Evolutionary conservation across 116 monocot species (phyloP), one percentile per base, ranked within the genome.

Genomic region (Posidonia oceanica): DNA sequence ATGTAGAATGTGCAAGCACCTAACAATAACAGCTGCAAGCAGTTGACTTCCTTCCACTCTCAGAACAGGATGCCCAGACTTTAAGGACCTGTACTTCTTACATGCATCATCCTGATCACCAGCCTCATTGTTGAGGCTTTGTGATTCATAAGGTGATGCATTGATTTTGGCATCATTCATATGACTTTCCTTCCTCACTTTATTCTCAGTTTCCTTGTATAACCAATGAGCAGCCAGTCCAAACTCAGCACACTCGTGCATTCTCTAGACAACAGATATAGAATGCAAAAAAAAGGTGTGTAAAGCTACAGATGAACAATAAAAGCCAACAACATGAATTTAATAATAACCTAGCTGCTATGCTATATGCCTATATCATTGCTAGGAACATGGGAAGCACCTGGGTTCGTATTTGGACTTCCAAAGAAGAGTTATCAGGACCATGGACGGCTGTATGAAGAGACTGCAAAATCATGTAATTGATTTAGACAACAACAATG

Each of bases 151-250:
- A 22, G 82, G 69, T 59, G 90, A 75, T 52, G 68, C 6, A 52
- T 64, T 61, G 36, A 76, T 74, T 69, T 79, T 82, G 51, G 83
- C 69, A 74, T 75, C 81, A 70, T 77, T 36, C 23, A 59, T 58
- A 21, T 17, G 44, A 61, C 67, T 75, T 44, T 59, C 7, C 57
- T 65, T 38, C 38, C 72, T 81, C 10, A 80, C 78, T 48, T 80
- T 75, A 60, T 76, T 88, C 72, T 88, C 78, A 71, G 78, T 53
- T 67, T 78, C 95, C 78, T 95, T 91, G 55, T 95, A 95, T 48
- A 95, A 67, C 95, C 95, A 95, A 78, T 95, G 95, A 29, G 95
- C 95, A 60, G 95, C 95, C 42, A 84, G 84, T 52, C 95, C 95
- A 76, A 77, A 83, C 72, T 95, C 91, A 8, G 95, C 91, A 82